These are phyloP conservation scores for Botrytis deweyae DNA, from an alignment of 2,329 filamentous ascomycete species.

Conservation along the genomic window DNA sequence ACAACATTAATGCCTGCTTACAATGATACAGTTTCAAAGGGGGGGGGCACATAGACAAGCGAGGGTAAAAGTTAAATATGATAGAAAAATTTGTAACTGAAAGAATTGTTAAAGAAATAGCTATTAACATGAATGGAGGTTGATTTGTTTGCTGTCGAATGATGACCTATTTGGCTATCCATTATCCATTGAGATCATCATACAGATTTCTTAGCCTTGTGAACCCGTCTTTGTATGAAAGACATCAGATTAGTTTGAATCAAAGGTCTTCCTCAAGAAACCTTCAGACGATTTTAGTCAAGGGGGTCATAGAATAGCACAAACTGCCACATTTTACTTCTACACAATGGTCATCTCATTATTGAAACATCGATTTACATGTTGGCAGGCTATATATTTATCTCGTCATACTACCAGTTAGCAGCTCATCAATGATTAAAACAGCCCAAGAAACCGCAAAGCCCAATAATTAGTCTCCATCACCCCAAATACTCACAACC, in stretches of 20 bases:
- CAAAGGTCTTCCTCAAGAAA: not conserved
- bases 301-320: not conserved
- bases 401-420: fast-evolving
- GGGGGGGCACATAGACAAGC: not conserved
- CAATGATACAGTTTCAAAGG: not conserved
- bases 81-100: not conserved
- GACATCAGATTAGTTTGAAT: not conserved
- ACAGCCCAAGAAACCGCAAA: not conserved
- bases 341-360: not conserved
- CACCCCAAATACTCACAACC: not conserved
- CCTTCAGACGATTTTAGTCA: not conserved
- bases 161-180: not conserved
- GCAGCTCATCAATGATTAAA: not conserved
- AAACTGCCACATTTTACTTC: not conserved
- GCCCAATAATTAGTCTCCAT: not conserved
- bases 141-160: not conserved
- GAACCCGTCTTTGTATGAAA: not conserved
- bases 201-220: not conserved
- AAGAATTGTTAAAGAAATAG: not conserved
- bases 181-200: not conserved
- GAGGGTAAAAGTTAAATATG: fast-evolving
- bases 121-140: not conserved
- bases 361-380: not conserved
- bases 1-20: not conserved
- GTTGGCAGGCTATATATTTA: not conserved